Evolutionary conservation across 257 asterid species (phyloP).

Genomic region (Salvia miltiorrhiza): DNA sequence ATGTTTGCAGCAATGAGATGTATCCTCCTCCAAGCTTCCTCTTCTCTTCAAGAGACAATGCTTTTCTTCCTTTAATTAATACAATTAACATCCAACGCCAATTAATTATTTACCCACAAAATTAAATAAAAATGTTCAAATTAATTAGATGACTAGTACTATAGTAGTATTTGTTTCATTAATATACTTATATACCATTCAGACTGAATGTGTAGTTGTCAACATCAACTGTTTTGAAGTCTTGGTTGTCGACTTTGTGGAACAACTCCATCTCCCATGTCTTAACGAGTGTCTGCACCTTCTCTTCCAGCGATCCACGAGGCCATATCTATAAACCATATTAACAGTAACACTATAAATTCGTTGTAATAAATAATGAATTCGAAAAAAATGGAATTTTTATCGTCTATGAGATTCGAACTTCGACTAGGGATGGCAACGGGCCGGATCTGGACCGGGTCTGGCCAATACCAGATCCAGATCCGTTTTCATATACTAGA

Average conservation of each 20-base stretch:
- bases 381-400: no score
- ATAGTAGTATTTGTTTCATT: no score
- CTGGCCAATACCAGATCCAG: no score
- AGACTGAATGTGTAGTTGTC: constrained; percentile 28
- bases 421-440: no score
- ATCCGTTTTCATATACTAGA: no score
- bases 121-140: no score
- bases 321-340: constrained; percentile 32
- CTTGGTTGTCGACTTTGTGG: constrained; percentile 30
- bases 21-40: constrained; percentile 36
- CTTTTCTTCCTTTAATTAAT: constrained; percentile 26
- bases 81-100: no score
- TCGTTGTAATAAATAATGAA: no score
- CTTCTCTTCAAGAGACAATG: constrained; percentile 27
- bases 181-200: constrained; percentile 26
- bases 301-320: constrained; percentile 44
- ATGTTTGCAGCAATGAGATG: constrained; percentile 35
- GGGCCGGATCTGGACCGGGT: no score
- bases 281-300: constrained; percentile 49
- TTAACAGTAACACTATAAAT: no score
- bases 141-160: no score
- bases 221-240: constrained; percentile 35
- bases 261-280: constrained; percentile 63
- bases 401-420: no score
- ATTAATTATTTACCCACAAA: background rate